Evolutionary conservation across 1,284 basidiomycete species (phyloP).

Genomic region (Puccinia triticina): DNA sequence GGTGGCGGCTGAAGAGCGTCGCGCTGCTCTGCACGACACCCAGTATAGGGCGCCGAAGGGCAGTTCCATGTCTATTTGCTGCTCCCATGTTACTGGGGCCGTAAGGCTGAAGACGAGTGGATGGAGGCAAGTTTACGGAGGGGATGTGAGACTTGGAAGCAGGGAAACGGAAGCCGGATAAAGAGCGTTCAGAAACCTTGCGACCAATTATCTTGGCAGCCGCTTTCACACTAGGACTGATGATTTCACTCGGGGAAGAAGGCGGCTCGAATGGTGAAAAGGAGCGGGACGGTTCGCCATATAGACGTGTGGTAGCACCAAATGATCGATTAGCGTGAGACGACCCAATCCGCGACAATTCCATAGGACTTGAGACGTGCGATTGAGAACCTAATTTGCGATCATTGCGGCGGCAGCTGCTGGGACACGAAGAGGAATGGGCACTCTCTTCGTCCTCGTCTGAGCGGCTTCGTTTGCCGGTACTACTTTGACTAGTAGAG

Average conservation of each 20-base stretch:
- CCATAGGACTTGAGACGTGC: slow-evolving; percentile 15
- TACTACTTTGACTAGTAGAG: slow-evolving; percentile 43
- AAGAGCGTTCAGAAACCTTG: slow-evolving; percentile 39
- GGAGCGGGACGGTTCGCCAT: background rate
- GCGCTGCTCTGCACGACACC: slow-evolving; percentile 48
- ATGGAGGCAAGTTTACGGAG: background rate
- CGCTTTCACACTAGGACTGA: slow-evolving; percentile 45
- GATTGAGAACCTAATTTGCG: background rate
- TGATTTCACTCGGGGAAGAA: slow-evolving; percentile 38
- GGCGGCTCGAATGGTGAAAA: slow-evolving; percentile 2
- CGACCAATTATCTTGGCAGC: slow-evolving; percentile 38
- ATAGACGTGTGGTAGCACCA: background rate
- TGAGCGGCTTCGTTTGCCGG: slow-evolving; percentile 41
- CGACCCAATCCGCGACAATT: background rate
- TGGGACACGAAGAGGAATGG: background rate
- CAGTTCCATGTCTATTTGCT: background rate
- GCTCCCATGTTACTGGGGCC: slow-evolving; percentile 3
- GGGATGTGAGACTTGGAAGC: slow-evolving; percentile 30
- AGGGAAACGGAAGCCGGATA: slow-evolving; percentile 50
- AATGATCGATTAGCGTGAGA: background rate
- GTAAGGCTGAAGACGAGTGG: background rate
- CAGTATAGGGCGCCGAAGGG: slow-evolving; percentile 14
- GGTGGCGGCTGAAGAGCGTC: slow-evolving; percentile 33
- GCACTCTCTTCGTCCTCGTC: slow-evolving; percentile 31
- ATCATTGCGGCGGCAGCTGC: background rate